Evolutionary conservation across 2,329 filamentous ascomycete species (phyloP), one percentile per base, ranked within the genome.

Genomic region (Monilinia vaccinii-corymbosi): DNA sequence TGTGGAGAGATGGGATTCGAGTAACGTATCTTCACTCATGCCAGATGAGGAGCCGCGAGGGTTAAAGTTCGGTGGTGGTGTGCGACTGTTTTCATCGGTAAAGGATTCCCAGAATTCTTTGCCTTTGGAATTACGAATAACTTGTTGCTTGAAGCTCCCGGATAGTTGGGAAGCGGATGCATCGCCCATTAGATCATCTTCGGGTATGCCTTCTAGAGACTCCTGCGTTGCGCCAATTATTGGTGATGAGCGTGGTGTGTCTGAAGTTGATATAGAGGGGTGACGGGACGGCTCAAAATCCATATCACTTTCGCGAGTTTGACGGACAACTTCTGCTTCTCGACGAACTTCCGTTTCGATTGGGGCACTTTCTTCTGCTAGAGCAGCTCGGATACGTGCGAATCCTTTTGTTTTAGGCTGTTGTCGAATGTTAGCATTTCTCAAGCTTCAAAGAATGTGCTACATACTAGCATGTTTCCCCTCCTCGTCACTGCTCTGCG

Each of bases 361-460:
- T 0, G 94, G 94, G 0, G 91, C 85, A 18, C 84, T 82, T 75
- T 99, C 94, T 75, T 99, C 94, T 60, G 89, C 80, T 0, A 99
- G 80, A 4, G 91, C 91, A 10, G 93, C 94, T 63, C 89, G 85
- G 66, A 99, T 96, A 13, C 94, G 87, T 6, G 92, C 91, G 73
- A 99, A 99, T 0, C 88, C 91, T 75, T 96, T 96, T 0, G 93
- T 94, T 78, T 97, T 99, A 14, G 95, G 94, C 89, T 95, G 66
- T 14, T 95, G 66, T 14, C 14, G 38, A 14, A 8, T 53, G 65
- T 77, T 64, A 77, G 72, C 61, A 36, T 36, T 23, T 18, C 11
- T 42, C 38, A 44, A 13, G 16, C 25, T 11, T 25, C 40, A 36
- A n/a, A 18, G 38, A 32, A 23, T 18, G 16, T 6, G 47, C 44